Conservation (phyloP, 2,329 filamentous ascomycete genomes). For the Xylariaceae sp. region DNA sequence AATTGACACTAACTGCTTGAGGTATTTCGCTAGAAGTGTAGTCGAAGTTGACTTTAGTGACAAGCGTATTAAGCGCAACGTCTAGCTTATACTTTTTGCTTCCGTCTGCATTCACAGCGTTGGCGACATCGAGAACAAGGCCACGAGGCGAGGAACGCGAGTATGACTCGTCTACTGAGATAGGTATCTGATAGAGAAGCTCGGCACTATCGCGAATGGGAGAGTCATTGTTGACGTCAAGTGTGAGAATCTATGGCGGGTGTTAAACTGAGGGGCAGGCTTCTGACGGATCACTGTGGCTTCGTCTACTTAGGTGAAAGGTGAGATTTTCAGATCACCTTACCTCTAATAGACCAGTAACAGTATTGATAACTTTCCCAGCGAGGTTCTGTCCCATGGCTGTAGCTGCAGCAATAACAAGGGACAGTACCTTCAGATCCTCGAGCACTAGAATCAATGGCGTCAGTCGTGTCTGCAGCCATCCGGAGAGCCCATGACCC, state of each 20-base stretch:
- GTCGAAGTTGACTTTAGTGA: constrained; percentile 30
- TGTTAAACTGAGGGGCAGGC: no score
- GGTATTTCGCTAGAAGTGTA: constrained; percentile 16
- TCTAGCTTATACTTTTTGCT: constrained; percentile 48
- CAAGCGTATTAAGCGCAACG: constrained; percentile 40
- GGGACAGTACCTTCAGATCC: constrained; percentile 45
- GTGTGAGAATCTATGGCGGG: constrained; percentile 48
- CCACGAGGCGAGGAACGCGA: constrained; percentile 56
- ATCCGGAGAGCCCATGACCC: constrained; percentile 58
- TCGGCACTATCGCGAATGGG: constrained; percentile 47
- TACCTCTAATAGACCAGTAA: constrained; percentile 32
- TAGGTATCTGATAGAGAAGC: constrained; percentile 56
- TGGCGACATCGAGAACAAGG: constrained; percentile 52
- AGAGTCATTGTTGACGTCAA: constrained; percentile 52
- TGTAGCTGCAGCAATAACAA: constrained; percentile 51
- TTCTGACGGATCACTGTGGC: no score
- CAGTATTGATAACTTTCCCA: constrained; percentile 37
- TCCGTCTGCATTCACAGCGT: constrained; percentile 46
- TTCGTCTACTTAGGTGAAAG: no score
- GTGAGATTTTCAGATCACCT: no score
- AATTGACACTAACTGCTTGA: constrained; percentile 29
- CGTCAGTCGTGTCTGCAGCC: constrained; percentile 35
- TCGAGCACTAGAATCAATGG: constrained; percentile 3
- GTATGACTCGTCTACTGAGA: constrained; percentile 47
- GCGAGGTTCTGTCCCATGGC: constrained; percentile 49